phyloP scores from a whole-genome alignment of 1,284 basidiomycete species.

The Paramarasmius palmivorus region DNA sequence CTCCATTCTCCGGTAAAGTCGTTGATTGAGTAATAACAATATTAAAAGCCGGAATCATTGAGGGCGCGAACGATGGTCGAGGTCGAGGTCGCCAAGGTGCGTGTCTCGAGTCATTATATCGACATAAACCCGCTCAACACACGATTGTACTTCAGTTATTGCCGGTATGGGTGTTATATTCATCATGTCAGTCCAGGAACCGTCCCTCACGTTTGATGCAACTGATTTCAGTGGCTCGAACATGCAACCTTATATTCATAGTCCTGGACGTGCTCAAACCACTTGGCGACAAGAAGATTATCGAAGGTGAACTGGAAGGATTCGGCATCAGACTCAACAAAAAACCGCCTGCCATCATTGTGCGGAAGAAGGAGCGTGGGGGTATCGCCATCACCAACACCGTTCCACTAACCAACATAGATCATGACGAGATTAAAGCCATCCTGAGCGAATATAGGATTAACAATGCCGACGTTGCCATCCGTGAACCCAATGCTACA shows the following conservation, averaged over 20 bases:
- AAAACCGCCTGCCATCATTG: conserved; percentile 85
- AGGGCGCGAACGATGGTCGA: conserved; percentile 97
- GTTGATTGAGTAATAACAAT: conserved; percentile 12
- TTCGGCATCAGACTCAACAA: conserved; percentile 98
- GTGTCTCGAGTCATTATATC: background rate
- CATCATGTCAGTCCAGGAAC: conserved; percentile 11
- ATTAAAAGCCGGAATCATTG: conserved; percentile 89
- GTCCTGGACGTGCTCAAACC: conserved; percentile 98
- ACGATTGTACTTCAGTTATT: conserved; percentile 50
- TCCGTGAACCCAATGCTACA: conserved; percentile 91
- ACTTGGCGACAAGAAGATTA: conserved; percentile 89
- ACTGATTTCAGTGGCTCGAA: conserved; percentile 76
- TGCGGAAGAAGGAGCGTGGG: conserved; percentile 94
- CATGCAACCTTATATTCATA: conserved; percentile 99
- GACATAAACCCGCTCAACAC: conserved; percentile 9
- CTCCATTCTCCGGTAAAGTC: background rate
- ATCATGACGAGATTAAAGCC: conserved; percentile 96
- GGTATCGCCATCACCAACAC: conserved; percentile 94
- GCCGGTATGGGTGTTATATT: conserved; percentile 61
- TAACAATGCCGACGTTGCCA: conserved; percentile 91
- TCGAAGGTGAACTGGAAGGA: conserved; percentile 92
- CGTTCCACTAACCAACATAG: conserved; percentile 95
- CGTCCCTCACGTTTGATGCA: conserved; percentile 15
- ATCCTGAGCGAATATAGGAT: conserved; percentile 91
- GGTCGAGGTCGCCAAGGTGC: conserved; percentile 94